phyloP scores from a whole-genome alignment of 768 basidiomycete species.

The Tricholoma bakamatsutake region DNA sequence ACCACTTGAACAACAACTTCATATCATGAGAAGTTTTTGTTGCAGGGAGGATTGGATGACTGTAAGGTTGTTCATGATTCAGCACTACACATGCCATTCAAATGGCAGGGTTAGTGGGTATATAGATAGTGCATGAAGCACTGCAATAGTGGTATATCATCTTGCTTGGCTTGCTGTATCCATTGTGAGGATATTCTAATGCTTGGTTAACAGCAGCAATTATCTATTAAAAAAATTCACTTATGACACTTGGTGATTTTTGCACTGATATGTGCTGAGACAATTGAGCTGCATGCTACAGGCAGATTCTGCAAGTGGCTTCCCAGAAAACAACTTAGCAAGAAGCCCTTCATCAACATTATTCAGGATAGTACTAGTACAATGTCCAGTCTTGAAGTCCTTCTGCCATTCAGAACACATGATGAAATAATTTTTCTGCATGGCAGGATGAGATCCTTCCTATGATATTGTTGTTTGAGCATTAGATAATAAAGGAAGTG shows the following conservation, averaged over 20 bases:
- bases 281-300: conserved; percentile 1
- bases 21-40: conserved; percentile 7
- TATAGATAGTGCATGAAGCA: conserved; percentile 2
- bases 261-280: conserved; percentile 1
- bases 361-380: neutral
- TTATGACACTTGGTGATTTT: neutral
- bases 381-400: neutral
- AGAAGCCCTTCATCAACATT: conserved; percentile 3
- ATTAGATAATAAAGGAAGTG: neutral
- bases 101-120: conserved; percentile 4
- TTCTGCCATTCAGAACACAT: neutral
- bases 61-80: conserved; percentile 5
- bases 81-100: conserved; percentile 8
- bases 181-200: conserved; percentile 3
- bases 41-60: conserved; percentile 14
- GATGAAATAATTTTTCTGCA: neutral
- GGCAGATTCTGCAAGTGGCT: neutral
- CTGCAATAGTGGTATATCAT: neutral
- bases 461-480: neutral
- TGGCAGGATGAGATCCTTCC: neutral
- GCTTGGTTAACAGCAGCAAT: neutral
- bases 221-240: neutral
- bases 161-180: neutral
- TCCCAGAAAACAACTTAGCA: neutral
- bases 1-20: neutral